phyloP scores from a whole-genome alignment of 2,329 filamentous ascomycete genomes.

The Trichophyton rubrum region DNA sequence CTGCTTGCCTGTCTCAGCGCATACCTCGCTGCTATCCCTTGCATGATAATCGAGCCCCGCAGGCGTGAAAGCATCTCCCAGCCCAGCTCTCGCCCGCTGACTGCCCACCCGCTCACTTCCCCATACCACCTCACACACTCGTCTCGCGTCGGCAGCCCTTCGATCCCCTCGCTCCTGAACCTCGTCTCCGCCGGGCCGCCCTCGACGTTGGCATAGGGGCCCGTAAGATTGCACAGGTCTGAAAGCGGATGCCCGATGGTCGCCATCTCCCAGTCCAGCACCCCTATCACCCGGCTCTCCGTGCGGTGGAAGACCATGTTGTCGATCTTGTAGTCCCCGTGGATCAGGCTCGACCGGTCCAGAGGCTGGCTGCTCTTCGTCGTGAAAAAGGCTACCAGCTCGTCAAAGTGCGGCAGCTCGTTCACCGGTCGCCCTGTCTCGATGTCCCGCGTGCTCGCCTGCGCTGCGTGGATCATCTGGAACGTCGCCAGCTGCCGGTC shows the following conservation, averaged over 20 bases:
- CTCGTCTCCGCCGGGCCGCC: conserved; percentile 26
- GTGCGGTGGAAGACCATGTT: conserved; percentile 84
- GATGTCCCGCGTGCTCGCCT: conserved; percentile 61
- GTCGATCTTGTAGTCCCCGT: conserved; percentile 95
- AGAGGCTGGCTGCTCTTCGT: conserved; percentile 56
- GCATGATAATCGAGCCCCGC: conserved; percentile 54
- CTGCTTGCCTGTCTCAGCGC: conserved; percentile 83
- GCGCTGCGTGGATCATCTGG: conserved; percentile 60
- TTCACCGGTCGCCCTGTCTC: conserved; percentile 69
- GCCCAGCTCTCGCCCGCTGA: conserved; percentile 39
- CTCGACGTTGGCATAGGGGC: conserved; percentile 27
- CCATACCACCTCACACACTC: conserved; percentile 55
- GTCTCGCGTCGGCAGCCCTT: conserved; percentile 51
- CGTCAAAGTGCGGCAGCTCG: conserved; percentile 68
- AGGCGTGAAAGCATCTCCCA: conserved; percentile 55
- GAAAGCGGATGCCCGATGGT: conserved; percentile 93
- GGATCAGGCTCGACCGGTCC: conserved; percentile 68
- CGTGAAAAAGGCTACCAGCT: conserved; percentile 66
- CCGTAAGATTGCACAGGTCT: conserved; percentile 68
- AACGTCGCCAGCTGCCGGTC: conserved; percentile 76
- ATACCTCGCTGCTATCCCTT: conserved; percentile 85
- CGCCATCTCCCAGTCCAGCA: conserved; percentile 97
- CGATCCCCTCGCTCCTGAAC: conserved; percentile 52
- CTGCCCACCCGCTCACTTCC: conserved; percentile 59
- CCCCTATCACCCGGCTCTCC: conserved; percentile 76